Base-by-base conservation (phyloP, 495 filamentous ascomycete species). In the Tuber melanosporum region DNA sequence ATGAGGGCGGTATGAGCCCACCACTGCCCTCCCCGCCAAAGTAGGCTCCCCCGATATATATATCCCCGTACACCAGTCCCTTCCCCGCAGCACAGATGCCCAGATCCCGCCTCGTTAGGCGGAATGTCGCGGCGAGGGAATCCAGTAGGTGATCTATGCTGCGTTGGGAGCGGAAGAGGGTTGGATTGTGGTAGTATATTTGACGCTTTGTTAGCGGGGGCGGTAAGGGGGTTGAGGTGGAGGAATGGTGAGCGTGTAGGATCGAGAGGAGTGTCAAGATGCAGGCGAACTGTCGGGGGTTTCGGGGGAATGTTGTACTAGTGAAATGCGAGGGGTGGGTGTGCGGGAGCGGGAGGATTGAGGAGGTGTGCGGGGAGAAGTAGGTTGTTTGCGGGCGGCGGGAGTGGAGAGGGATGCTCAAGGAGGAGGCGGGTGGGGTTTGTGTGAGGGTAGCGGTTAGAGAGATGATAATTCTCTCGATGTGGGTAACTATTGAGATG, bases 171-270 rank as follows among this genome's bases (percentile, higher is more conserved):
- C 87, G 87, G 84, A 98, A 99, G 1, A 95, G 88, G 62, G 89
- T 88, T 0, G 92, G 91, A 79, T 97, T 89, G 74, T 92, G 91
- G 83, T 99, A 99, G 84, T 93, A 99, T 20, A 99, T 92, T 77
- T 95, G 94, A 80, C 95, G 70, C 57, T 82, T 82, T 43, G 81
- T 82, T 15, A 52, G 52, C 26, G 72, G 41, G 42, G 41, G 49
- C 47, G 15, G 41, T 22, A 4, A 57, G 26, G 57, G 4, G 14
- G 97, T 74, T 8, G 43, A 75, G 26, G 57, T 32, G 57, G 26
- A 19, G 57, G 32, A 66, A 19, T 66, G 57, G 15, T 66, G 57
- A 19, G 57, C 75, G 26, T 81, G 79, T 15, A 81, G 36, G n/a
- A 62, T 44, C 49, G 76, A 70, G n/a, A 81, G 74, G 74, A 74